Evolutionary conservation across 2,329 filamentous ascomycete species (phyloP).

Genomic region (Nigrospora osmanthi): DNA sequence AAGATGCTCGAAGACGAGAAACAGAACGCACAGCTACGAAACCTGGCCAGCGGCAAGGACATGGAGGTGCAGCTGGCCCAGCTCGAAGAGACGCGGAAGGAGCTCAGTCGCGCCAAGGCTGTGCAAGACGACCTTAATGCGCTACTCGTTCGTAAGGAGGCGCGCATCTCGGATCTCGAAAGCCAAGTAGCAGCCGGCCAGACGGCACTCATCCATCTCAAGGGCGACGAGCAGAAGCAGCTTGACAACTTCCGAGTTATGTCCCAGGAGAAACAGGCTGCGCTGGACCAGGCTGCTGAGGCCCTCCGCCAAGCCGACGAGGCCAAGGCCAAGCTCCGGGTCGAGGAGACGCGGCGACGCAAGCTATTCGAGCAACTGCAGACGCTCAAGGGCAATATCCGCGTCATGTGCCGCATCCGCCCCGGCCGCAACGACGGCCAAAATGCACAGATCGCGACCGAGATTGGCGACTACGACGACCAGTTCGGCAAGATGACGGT

Average conservation of each 20-base stretch:
- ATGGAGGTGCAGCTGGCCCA: constrained; percentile 56
- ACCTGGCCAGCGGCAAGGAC: constrained; percentile 40
- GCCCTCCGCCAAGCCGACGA: constrained; percentile 6
- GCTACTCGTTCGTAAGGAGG: constrained; percentile 4
- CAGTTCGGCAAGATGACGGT: constrained; percentile 87
- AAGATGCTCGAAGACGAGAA: constrained; percentile 6
- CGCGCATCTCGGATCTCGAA: constrained; percentile 8
- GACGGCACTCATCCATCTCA: constrained; percentile 12
- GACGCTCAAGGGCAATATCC: constrained; percentile 95
- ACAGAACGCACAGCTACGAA: background rate
- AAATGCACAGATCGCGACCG: constrained; percentile 63
- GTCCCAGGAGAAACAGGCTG: constrained; percentile 5
- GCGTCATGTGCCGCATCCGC: constrained; percentile 93
- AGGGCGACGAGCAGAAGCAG: constrained; percentile 7
- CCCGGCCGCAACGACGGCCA: constrained; percentile 56
- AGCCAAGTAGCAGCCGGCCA: constrained; percentile 16
- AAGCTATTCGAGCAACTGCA: constrained; percentile 97
- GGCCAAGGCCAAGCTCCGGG: constrained; percentile 11
- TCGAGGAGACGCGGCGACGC: constrained; percentile 50
- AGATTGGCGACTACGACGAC: constrained; percentile 51
- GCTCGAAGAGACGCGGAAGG: constrained; percentile 54
- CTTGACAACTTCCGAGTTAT: constrained; percentile 7
- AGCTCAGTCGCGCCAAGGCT: constrained; percentile 22
- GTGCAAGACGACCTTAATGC: constrained; percentile 8
- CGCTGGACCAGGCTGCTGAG: constrained; percentile 4